Evolutionary conservation across 176 grass and related monocot species (phyloP).

Genomic region (Triticum dicoccoides): DNA sequence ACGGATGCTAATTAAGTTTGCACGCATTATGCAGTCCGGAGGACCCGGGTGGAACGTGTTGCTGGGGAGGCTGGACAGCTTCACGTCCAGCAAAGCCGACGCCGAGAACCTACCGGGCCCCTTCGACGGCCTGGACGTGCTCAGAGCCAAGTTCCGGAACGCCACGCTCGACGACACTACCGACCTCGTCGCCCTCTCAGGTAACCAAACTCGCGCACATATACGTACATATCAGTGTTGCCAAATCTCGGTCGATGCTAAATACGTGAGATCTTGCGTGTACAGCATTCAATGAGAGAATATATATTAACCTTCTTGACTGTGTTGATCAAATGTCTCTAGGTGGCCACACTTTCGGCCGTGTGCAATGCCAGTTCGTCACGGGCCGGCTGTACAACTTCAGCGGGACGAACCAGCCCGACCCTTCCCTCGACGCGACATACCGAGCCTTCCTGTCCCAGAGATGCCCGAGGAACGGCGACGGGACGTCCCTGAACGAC

Average conservation of each 20-base stretch:
- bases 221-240: too few species aligned
- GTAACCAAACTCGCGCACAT: not conserved
- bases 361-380: conserved; percentile 45
- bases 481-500: not conserved
- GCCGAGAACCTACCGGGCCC: conserved; percentile 34
- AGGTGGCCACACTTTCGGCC: conserved; percentile 73
- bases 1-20: not conserved
- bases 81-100: not conserved
- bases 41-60: conserved; percentile 52
- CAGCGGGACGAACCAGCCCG: conserved; percentile 31
- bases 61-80: conserved; percentile 65
- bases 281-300: not conserved
- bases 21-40: conserved; percentile 38
- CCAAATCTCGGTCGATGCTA: too few species aligned
- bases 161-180: not conserved
- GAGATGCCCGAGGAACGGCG: conserved; percentile 35
- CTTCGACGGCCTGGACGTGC: conserved; percentile 20
- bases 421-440: conserved; percentile 19
- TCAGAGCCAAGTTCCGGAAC: conserved; percentile 21
- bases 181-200: conserved; percentile 75
- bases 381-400: conserved; percentile 68
- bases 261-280: too few species aligned
- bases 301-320: too few species aligned
- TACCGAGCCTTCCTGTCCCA: conserved; percentile 29
- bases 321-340: not conserved